phyloP scores from a whole-genome alignment of 2,329 filamentous ascomycete genomes.

The Aureobasidium zeae region DNA sequence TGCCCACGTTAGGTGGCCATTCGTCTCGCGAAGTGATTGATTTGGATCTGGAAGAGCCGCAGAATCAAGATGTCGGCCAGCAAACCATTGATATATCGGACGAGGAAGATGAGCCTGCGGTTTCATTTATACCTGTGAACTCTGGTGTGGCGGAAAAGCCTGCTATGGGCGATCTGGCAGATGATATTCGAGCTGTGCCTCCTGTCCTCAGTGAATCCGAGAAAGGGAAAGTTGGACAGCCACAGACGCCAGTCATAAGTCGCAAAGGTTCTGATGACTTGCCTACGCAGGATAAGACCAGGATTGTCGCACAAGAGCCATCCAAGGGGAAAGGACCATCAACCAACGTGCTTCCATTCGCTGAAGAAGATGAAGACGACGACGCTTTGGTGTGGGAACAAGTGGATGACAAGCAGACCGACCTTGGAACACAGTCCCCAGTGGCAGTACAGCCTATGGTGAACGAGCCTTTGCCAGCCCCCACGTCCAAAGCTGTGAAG shows the following conservation, averaged over 20 bases:
- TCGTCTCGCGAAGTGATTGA: conserved; percentile 42
- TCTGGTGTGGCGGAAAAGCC: conserved; percentile 17
- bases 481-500: conserved; percentile 17
- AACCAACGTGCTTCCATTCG: conserved; percentile 10
- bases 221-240: background rate
- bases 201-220: conserved; percentile 20
- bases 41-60: conserved; percentile 33
- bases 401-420: conserved; percentile 35
- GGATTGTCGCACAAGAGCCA: conserved; percentile 8
- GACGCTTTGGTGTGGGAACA: conserved; percentile 44
- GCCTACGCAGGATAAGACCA: background rate
- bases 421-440: background rate
- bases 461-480: conserved; percentile 13
- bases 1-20: conserved; percentile 48
- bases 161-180: conserved; percentile 37
- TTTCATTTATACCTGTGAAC: background rate
- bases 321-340: conserved; percentile 15
- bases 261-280: background rate
- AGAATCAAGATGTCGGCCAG: conserved; percentile 31
- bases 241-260: background rate
- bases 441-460: background rate
- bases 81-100: conserved; percentile 35
- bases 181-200: conserved; percentile 35
- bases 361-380: conserved; percentile 22
- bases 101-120: conserved; percentile 20